Evolutionary conservation across 306 rosid genomes (phyloP).

Genomic region (Sicyos baderoa): DNA sequence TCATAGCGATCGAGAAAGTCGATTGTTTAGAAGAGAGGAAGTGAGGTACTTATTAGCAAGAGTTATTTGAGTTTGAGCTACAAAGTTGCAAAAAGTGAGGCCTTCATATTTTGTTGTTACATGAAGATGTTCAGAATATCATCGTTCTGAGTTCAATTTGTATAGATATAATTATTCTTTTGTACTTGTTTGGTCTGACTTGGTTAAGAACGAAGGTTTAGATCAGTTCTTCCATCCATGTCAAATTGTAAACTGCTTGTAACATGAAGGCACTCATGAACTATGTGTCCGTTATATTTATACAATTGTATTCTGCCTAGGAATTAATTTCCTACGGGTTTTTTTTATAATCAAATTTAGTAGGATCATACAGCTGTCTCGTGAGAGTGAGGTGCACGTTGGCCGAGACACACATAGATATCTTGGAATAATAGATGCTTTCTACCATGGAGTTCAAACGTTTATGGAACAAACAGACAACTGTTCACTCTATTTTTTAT

Average conservation of each 20-base stretch:
- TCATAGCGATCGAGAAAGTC: background rate
- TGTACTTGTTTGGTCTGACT: background rate
- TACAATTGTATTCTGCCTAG: no score
- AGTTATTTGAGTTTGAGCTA: background rate
- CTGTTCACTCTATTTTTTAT: no score
- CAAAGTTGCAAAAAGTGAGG: no score
- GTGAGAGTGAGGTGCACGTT: no score
- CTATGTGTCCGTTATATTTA: background rate
- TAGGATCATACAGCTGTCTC: no score
- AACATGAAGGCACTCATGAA: background rate
- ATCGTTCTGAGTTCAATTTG: background rate
- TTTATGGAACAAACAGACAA: no score
- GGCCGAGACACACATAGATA: no score
- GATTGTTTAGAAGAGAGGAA: background rate
- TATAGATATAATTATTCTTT: background rate
- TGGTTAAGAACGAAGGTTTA: background rate
- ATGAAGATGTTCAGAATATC: background rate
- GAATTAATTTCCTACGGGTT: no score
- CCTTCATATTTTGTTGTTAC: background rate
- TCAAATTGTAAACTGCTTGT: background rate
- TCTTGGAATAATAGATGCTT: no score
- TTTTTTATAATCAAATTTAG: no score
- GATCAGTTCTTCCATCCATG: conserved; percentile 6
- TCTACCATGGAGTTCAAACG: no score
- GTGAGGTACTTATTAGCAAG: background rate